Conservation (phyloP, 257 asterid species). For the Misopates orontium region DNA sequence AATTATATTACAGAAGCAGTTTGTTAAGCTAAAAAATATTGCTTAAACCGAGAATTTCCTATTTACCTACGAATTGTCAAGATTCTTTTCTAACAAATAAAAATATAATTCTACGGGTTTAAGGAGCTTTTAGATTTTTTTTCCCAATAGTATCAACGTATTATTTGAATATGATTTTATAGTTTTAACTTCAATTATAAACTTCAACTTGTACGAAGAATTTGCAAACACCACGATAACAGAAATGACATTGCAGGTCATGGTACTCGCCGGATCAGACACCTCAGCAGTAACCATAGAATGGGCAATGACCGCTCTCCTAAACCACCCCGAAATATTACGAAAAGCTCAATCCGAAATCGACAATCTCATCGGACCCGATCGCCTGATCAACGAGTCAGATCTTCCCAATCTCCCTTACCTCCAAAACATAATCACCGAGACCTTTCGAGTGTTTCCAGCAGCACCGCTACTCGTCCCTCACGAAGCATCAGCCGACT, state of each 20-base stretch:
- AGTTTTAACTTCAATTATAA: too few species aligned
- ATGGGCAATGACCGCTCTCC: constrained; percentile 31
- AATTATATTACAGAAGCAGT: too few species aligned
- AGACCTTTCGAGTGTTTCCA: constrained; percentile 26
- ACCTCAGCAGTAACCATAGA: constrained; percentile 32
- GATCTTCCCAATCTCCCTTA: constrained; percentile 24
- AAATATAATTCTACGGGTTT: too few species aligned
- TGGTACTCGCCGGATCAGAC: constrained; percentile 29
- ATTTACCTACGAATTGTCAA: too few species aligned
- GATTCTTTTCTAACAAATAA: too few species aligned
- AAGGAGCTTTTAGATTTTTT: too few species aligned
- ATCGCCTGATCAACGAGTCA: constrained; percentile 25
- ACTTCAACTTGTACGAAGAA: too few species aligned
- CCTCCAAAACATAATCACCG: constrained; percentile 23
- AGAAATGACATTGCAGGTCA: constrained; percentile 21
- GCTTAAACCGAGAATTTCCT: too few species aligned
- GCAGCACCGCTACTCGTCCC: constrained; percentile 27
- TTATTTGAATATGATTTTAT: too few species aligned
- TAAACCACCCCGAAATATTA: constrained; percentile 19
- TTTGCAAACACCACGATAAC: too few species aligned
- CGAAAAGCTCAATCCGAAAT: constrained; percentile 26
- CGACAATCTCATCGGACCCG: constrained; percentile 16
- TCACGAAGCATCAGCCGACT: constrained; percentile 21
- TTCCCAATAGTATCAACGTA: too few species aligned
- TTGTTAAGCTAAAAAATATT: too few species aligned